These are phyloP conservation scores for Neospermospora avenae DNA, from an alignment of 2,329 filamentous ascomycete genomes.

Conservation along the genomic window DNA sequence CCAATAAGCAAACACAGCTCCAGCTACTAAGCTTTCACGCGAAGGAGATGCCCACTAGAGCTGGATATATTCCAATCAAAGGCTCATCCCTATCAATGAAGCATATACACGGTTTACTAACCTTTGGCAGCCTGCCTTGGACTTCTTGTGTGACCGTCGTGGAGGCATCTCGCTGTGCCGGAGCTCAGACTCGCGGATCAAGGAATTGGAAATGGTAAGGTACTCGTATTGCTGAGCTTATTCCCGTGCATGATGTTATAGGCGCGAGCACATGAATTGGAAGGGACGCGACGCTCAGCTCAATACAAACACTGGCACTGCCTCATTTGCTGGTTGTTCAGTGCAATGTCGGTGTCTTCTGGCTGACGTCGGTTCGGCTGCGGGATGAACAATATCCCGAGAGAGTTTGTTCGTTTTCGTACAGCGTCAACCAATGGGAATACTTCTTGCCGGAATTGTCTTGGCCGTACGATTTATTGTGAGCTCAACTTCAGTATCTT, in stretches of 20 bases:
- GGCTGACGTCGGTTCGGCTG: not conserved
- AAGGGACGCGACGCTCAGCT: not conserved
- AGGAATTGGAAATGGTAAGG: slow-evolving; percentile 3
- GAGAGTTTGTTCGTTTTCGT: not conserved
- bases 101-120: not conserved
- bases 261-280: not conserved
- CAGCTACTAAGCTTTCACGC: not conserved
- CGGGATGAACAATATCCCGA: not conserved
- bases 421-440: not conserved
- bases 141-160: slow-evolving; percentile 67
- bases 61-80: not conserved
- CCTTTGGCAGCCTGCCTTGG: slow-evolving; percentile 58
- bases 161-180: slow-evolving; percentile 51
- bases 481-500: not conserved
- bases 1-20: not conserved
- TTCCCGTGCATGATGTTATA: slow-evolving; percentile 11
- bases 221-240: not conserved
- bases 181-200: slow-evolving; percentile 2
- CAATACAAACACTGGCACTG: not conserved
- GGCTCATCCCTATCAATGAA: not conserved
- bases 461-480: not conserved
- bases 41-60: not conserved
- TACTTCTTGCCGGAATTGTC: not conserved
- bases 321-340: not conserved
- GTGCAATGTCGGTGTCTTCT: not conserved